Evolutionary conservation across 2,329 filamentous ascomycete species (phyloP), one percentile per base, ranked within the genome.

Genomic region (Colletotrichum liriopes): DNA sequence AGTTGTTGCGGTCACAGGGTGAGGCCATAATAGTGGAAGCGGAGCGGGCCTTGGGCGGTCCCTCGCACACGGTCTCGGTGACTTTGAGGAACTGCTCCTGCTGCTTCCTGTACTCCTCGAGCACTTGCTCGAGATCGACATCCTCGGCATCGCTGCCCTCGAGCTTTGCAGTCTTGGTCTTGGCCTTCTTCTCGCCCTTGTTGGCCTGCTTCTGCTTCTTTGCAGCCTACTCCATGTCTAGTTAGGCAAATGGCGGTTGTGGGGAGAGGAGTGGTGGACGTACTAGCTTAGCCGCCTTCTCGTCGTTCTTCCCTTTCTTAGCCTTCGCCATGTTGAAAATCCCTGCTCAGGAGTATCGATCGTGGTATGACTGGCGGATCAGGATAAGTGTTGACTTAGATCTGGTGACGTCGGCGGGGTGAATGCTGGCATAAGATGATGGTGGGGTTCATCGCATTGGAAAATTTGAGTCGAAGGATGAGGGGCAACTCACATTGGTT

Each of bases 21-120:
- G 93, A 96, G 26, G 94, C 94, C 76, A 98, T 88, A 71, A 99
- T 85, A 0, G 94, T 94, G 9, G 94, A 90, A 8, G 95, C 96
- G 29, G 93, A 91, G 64, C 96, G 91, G 29, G 95, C 90, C 65
- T 91, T 90, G 1, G 96, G 96, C 23, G 95, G 93, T 3, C 85
- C 89, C 32, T 91, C 89, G 54, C 88, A 89, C 32, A 92, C 85
- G 3, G 90, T 88, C 84, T 99, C 96, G 5, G 96, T 98, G 77
- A 99, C 91, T 83, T 98, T 98, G 77, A 96, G 90, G 79, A 97
- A 98, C 78, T 94, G 93, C 79, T 97, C 96, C 85, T 99, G 96
- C 82, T 95, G 93, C 80, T 93, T 94, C 76, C 93, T 93, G 83
- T 97, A 98, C 81, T 97, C 94, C 56, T 96, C 95, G 37, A 99